phyloP scores from a whole-genome alignment of 495 filamentous ascomycete genomes.

The Hypoxylon crocopeplum region DNA sequence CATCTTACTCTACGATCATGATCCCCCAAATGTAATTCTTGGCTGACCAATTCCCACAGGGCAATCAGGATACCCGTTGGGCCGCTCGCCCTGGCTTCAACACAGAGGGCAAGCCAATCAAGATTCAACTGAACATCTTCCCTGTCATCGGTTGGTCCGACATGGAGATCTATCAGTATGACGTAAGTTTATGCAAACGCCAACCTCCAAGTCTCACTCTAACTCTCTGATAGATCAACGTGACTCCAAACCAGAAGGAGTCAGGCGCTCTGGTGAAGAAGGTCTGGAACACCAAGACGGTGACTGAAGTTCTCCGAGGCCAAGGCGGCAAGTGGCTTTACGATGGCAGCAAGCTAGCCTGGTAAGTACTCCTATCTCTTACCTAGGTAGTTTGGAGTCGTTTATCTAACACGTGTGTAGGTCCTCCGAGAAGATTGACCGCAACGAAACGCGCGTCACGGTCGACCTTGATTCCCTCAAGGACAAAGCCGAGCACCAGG shows the following conservation, averaged over 20 bases:
- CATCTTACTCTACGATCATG: not conserved
- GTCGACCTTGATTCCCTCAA: slow-evolving; percentile 69
- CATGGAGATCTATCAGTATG: slow-evolving; percentile 76
- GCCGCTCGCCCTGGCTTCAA: slow-evolving; percentile 53
- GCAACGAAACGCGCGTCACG: slow-evolving; percentile 48
- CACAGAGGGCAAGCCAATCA: slow-evolving; percentile 61
- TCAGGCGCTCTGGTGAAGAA: slow-evolving; percentile 65
- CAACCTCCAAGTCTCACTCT: not conserved
- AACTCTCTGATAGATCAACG: slow-evolving; percentile 58
- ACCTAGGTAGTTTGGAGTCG: not conserved
- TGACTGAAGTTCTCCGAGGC: slow-evolving; percentile 59
- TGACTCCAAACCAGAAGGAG: slow-evolving; percentile 65
- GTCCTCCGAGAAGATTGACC: slow-evolving; percentile 48
- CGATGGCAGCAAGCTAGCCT: slow-evolving; percentile 80
- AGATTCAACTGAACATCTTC: slow-evolving; percentile 76
- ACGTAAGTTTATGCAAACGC: slow-evolving; percentile 64
- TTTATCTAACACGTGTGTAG: slow-evolving; percentile 37
- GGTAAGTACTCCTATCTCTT: slow-evolving; percentile 58
- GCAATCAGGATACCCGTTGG: slow-evolving; percentile 14
- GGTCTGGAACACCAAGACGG: slow-evolving; percentile 69
- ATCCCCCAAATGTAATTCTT: not conserved
- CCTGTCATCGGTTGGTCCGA: slow-evolving; percentile 58
- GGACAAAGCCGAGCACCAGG: slow-evolving; percentile 49
- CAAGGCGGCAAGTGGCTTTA: slow-evolving; percentile 65
- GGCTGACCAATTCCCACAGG: slow-evolving; percentile 10